Conservation (phyloP, 768 basidiomycete species). For the Suillus americanus region DNA sequence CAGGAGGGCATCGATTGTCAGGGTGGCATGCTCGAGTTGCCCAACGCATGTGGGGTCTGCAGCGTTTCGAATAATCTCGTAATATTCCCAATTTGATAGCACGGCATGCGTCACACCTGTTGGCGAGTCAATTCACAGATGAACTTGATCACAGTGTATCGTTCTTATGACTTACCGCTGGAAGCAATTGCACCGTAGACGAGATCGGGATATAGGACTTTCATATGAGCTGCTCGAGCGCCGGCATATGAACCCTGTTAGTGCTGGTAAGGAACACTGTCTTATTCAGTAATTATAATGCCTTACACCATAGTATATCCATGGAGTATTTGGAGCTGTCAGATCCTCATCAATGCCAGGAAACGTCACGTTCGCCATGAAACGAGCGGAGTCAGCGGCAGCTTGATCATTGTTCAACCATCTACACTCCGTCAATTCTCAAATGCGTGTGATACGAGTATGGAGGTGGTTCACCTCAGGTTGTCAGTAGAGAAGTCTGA, state of each 20-base stretch:
- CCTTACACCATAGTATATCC: conserved; percentile 92
- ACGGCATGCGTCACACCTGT: conserved; percentile 84
- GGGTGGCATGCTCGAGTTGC: conserved; percentile 57
- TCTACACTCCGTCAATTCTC: conserved; percentile 34
- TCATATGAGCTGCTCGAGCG: conserved; percentile 91
- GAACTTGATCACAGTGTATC: background rate
- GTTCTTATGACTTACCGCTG: conserved; percentile 51
- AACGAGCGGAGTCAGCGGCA: conserved; percentile 88
- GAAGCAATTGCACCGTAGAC: conserved; percentile 89
- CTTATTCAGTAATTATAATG: background rate
- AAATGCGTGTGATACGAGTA: background rate
- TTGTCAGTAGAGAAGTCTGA: conserved; percentile 78
- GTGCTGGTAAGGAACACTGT: background rate
- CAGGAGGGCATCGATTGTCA: conserved; percentile 63
- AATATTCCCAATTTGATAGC: conserved; percentile 84
- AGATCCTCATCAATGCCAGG: conserved; percentile 67
- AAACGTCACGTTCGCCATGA: conserved; percentile 82
- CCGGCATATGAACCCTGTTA: conserved; percentile 85
- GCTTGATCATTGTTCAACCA: conserved; percentile 91
- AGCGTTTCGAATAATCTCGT: conserved; percentile 73
- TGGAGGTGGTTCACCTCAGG: conserved; percentile 50
- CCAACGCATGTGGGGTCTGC: conserved; percentile 63
- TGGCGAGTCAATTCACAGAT: conserved; percentile 1
- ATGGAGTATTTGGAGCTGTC: conserved; percentile 71
- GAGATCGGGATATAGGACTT: conserved; percentile 81